Conservation (phyloP, 2,329 filamentous ascomycete species). For the Metarhizium brunneum region DNA sequence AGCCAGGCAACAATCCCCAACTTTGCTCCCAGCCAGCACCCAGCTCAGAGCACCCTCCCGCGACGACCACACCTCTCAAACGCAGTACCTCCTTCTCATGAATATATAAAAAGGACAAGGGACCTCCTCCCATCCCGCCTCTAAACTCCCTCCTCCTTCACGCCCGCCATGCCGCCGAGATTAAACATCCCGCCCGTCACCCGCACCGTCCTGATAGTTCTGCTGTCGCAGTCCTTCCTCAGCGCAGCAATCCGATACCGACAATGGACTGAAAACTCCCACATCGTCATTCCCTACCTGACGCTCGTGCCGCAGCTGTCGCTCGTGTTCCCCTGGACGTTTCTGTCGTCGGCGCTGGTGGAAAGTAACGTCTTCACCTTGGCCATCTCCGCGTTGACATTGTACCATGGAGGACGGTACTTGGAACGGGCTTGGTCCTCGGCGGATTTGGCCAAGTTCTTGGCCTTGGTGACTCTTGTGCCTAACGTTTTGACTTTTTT, state of each 20-base stretch:
- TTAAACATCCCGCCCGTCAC: conserved; percentile 92
- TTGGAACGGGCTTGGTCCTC: conserved; percentile 94
- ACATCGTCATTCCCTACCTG: conserved; percentile 74
- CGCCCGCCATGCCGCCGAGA: conserved; percentile 60
- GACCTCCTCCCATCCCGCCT: conserved; percentile 3
- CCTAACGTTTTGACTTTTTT: conserved; percentile 72
- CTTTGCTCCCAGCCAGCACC: neutral
- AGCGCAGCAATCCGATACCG: conserved; percentile 70
- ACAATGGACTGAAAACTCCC: conserved; percentile 53
- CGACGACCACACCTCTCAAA: neutral
- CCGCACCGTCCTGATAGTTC: conserved; percentile 64
- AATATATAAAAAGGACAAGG: conserved; percentile 2
- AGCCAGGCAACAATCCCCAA: neutral
- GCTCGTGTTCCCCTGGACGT: conserved; percentile 87
- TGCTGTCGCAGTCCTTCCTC: conserved; percentile 70
- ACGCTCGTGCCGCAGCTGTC: conserved; percentile 77
- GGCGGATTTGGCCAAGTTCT: conserved; percentile 82
- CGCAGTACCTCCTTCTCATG: neutral
- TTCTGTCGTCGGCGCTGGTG: conserved; percentile 75
- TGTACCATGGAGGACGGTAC: conserved; percentile 91
- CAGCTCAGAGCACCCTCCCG: neutral
- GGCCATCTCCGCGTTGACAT: conserved; percentile 62
- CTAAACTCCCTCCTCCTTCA: neutral
- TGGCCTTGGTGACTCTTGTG: conserved; percentile 65
- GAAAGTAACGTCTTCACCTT: conserved; percentile 91